Conservation (phyloP, 148 eudicot species). For the Arctostaphylos glauca region DNA sequence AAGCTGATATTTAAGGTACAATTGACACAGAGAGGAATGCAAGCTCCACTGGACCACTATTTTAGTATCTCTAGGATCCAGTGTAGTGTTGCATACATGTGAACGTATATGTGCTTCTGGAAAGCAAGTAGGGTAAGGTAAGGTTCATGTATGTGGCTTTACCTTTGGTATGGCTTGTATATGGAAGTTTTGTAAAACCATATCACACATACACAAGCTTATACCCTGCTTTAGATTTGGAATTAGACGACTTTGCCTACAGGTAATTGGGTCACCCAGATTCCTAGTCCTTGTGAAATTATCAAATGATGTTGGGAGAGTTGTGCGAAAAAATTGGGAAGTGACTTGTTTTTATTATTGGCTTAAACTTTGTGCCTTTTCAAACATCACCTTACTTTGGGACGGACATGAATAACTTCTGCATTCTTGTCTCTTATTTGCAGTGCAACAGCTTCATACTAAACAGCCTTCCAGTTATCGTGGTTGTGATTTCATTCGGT, state of each 20-base stretch:
- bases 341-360: not conserved
- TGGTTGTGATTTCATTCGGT: slow-evolving; percentile 90
- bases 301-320: not conserved
- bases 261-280: too few relatives aligned
- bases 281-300: not conserved
- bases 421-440: too few relatives aligned
- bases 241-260: too few relatives aligned
- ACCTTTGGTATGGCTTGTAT: too few relatives aligned
- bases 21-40: not conserved
- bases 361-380: slow-evolving; percentile 3
- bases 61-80: not conserved
- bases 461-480: slow-evolving; percentile 86
- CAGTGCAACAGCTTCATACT: slow-evolving; percentile 77
- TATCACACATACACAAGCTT: too few relatives aligned
- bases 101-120: too few relatives aligned
- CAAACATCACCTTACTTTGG: not conserved
- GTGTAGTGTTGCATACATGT: too few relatives aligned
- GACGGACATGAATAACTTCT: slow-evolving; percentile 5
- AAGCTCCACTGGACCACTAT: not conserved
- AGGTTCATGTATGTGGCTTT: too few relatives aligned
- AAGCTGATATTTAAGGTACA: too few relatives aligned
- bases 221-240: too few relatives aligned
- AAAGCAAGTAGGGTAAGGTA: too few relatives aligned
- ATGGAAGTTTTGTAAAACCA: too few relatives aligned
- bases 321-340: not conserved